Base-by-base conservation (phyloP, 2,329 filamentous ascomycete species). In the Calonectria naviculata region DNA sequence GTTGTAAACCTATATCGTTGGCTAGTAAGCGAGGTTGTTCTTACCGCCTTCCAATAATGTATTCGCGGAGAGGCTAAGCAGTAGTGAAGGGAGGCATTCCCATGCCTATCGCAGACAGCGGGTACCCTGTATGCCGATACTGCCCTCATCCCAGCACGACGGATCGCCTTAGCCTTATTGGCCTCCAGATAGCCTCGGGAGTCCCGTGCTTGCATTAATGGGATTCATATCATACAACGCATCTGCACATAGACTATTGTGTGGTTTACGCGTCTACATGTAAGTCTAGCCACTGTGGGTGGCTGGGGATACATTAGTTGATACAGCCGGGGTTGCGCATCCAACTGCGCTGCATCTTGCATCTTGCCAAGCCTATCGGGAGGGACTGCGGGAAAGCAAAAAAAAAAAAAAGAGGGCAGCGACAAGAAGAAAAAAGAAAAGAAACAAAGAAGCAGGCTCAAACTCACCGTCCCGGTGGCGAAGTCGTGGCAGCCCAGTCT, bases 391-490 rank as follows among this genome's bases (percentile, higher is more conserved):
- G 17, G 24, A 31, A 56, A 21, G 44, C 19, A 54, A 63, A 36
- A 56, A 31, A 38, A 36, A 13, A 13, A 13, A 7, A 36, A 36
- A 13, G 9, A 6, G 10, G 9, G 15, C 15, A 10, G 31, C 6
- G 31, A 34, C 5, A 34, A 34, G 10, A 49, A 36, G 31, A 47
- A 31, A 44, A 17, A 52, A 29, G n/a, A 42, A 46, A 36, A 42
- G 24, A 41, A 70, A 41, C 19, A 60, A 38, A 67, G 58, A 58
- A 60, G 42, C 28, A 66, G 52, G 54, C 52, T 38, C 42, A 58
- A 70, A 52, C 41, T 64, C 54, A 67, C 49, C 54, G 29, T 56
- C 54, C 52, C 42, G 28, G 67, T 62, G 63, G 52, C 49, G 21
- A 70, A 65, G 47, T 34, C 47, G 31, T 54, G 24, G 29, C 29